Base-by-base conservation (phyloP, 2,329 filamentous ascomycete genomes). In the Cladosporium sp. region DNA sequence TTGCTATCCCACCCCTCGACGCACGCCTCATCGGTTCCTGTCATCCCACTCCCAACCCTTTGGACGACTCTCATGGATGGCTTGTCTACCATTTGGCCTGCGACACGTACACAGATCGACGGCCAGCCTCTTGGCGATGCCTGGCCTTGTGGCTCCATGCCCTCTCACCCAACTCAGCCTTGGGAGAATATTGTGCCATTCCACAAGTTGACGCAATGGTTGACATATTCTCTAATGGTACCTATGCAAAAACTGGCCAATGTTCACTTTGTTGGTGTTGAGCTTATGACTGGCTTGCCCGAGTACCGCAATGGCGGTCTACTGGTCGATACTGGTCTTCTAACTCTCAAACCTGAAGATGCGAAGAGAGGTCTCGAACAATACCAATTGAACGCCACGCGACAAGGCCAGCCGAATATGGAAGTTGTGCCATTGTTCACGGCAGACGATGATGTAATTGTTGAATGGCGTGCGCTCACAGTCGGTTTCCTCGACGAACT, bases 151-250 rank as follows among this genome's bases (percentile, higher is more conserved):
- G 83, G 80, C 9, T 81, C 84, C 27, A 88, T 97, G 81, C 89
- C 90, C n/a, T 79, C 76, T 16, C 82, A 85, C 67, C 76, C 84
- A 57, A 79, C 79, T 6, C 75, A 83, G 57, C 77, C 82, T 1
- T 89, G 86, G 85, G 86, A 92, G 65, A 84, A 78, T 58, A 92
- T 94, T 60, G 80, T 92, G 9, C 90, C 90, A 0, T 95, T 95
- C 73, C 91, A 96, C 74, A 95, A 95, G 71, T 78, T 95, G 30
- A 94, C 90, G 0, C 90, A 95, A 68, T 96, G 91, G 91, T 83
- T 96, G 50, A 88, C 86, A 43, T 95, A 95, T 70, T 95, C 89
- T 2, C 79, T 96, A 50, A 94, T 94, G 87, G 85, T 90, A 19
- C 90, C 90, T 0, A 94, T 95, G 85, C 81, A 84, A 50, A 86